A percentile compares a stretch with the other conserved stretches of the same genome.
Conservation (phyloP, 768 basidiomycete genomes). For the Boletus subparvulus region DNA sequence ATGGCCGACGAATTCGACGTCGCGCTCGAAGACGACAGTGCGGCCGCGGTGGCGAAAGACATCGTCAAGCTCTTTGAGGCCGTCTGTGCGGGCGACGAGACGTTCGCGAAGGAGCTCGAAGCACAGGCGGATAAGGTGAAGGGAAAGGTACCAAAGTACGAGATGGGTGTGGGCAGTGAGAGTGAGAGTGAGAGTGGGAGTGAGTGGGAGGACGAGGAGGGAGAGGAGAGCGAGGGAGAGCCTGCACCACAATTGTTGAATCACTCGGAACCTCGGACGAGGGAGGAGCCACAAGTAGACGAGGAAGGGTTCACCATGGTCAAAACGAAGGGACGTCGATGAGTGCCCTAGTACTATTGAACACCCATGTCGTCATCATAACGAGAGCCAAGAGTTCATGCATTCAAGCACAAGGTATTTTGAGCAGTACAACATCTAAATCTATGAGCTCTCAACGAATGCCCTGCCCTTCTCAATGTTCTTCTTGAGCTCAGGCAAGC, state of each 20-base stretch:
- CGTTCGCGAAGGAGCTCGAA: conserved; percentile 61
- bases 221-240: conserved; percentile 43
- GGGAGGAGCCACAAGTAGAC: conserved; percentile 72
- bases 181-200: conserved; percentile 39
- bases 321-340: conserved; percentile 51
- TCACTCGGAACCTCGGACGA: conserved; percentile 29
- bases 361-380: background rate
- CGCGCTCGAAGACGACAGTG: conserved; percentile 81
- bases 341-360: conserved; percentile 3
- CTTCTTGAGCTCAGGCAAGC: conserved; percentile 91
- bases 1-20: conserved; percentile 88
- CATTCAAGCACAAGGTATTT: conserved; percentile 26
- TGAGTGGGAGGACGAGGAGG: conserved; percentile 43
- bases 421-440: conserved; percentile 10
- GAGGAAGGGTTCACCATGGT: conserved; percentile 93
- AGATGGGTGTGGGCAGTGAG: conserved; percentile 37
- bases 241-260: conserved; percentile 59
- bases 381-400: background rate
- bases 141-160: conserved; percentile 54
- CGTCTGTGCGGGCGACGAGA: conserved; percentile 43
- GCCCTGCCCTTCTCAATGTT: conserved; percentile 95
- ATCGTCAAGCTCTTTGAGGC: conserved; percentile 69
- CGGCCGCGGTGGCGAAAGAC: conserved; percentile 69
- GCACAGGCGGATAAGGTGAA: conserved; percentile 54
- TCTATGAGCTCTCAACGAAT: conserved; percentile 54